Conservation (phyloP, 306 rosid species). For the Purshia tridentata region DNA sequence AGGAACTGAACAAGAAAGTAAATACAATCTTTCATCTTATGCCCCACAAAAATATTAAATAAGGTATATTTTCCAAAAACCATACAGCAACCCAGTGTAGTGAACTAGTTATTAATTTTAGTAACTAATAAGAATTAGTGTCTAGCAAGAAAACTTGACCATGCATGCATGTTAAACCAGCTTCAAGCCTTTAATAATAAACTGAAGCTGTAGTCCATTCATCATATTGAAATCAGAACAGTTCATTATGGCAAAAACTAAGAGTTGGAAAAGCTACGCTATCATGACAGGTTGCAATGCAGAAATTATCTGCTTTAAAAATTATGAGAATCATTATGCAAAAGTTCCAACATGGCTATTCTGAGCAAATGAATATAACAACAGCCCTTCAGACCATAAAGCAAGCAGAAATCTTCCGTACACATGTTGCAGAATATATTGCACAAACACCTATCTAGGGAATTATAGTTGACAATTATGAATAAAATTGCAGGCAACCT, state of each 20-base stretch:
- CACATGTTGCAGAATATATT: neutral
- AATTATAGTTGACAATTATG: neutral
- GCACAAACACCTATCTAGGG: slow-evolving; percentile 1
- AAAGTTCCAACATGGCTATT: neutral
- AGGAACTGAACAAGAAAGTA: slow-evolving; percentile 59
- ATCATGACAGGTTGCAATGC: neutral
- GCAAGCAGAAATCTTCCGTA: slow-evolving; percentile 10
- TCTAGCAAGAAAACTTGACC: neutral
- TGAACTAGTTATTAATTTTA: neutral
- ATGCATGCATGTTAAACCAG: neutral
- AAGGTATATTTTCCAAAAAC: neutral
- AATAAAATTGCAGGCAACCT: neutral
- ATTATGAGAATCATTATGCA: neutral
- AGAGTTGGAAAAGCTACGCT: slow-evolving; percentile 9
- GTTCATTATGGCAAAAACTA: neutral
- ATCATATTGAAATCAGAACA: neutral
- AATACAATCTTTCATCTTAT: slow-evolving; percentile 10
- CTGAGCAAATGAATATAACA: neutral
- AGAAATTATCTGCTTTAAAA: neutral
- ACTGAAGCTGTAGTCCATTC: neutral
- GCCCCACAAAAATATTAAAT: slow-evolving; percentile 17
- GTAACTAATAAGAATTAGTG: neutral
- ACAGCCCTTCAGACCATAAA: neutral
- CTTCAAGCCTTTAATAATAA: neutral
- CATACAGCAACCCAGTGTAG: slow-evolving; percentile 12